Base-by-base conservation (phyloP, 495 filamentous ascomycete species). In the Aspergillus panamensis region DNA sequence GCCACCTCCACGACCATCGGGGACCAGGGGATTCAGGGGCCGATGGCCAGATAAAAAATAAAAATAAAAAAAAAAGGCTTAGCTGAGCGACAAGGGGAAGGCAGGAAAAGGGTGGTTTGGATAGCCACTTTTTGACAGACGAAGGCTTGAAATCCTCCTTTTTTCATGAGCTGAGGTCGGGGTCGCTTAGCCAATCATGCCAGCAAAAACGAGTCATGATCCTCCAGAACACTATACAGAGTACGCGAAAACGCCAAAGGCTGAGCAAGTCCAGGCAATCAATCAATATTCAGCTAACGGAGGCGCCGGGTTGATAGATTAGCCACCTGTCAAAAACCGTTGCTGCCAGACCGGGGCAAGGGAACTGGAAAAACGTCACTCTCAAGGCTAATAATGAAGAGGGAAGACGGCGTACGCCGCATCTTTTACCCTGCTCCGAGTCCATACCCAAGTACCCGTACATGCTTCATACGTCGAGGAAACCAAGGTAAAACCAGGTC, bases 21-120 rank as follows among this genome's bases (percentile, higher is more conserved):
- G 6, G 42, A 20, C 42, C n/a, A 45, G 16, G 16, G 19, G 25
- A 56, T 39, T 47, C 53, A 47, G 53, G 53, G 53, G 42, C 25
- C 19, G 29, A 33, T n/a, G 3, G 35, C 35, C 20, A 45, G 42
- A 21, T 45, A 16, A 17, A 45, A 13, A 45, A 20, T 6, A 45
- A 45, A 0, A 45, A 45, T 17, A 8, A 45, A 20, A 44, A 43
- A 6, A 44, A 5, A 44, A 10, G 17, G 6, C 9, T 9, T 9
- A 45, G 19, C 16, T 19, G 42, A 45, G 42, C 4, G 7, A 20
- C 16, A 40, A 16, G 9, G 16, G 37, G 9, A 40, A 39, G 3
- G 5, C 12, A 40, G n/a, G n/a, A n/a, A n/a, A n/a, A n/a, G n/a
- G n/a, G 6, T 16, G 1, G 4, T 14, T 6, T 40, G 16, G 37